Conservation (phyloP, 129 eudicot species). For the Tagetes patula region DNA sequence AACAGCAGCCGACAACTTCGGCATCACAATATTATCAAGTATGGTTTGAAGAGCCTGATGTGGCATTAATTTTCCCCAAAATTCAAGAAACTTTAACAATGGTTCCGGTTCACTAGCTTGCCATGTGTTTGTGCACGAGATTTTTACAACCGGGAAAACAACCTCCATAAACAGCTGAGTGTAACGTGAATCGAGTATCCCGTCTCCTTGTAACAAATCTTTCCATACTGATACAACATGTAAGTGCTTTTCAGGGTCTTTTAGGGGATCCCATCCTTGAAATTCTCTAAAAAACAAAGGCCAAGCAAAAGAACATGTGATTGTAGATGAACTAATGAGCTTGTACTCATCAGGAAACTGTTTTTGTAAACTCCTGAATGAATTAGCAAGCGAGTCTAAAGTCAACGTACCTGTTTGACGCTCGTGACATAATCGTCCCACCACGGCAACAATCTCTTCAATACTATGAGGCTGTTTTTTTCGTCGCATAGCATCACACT, state of each 20-base stretch:
- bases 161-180: constrained; percentile 64
- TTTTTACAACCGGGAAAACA: constrained; percentile 72
- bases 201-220: constrained; percentile 59
- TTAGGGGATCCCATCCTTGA: constrained; percentile 80
- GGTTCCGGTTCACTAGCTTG: constrained; percentile 84
- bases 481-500: constrained; percentile 47
- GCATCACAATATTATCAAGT: constrained; percentile 61
- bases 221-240: constrained; percentile 54
- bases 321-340: constrained; percentile 52
- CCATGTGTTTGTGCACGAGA: constrained; percentile 71
- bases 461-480: constrained; percentile 58
- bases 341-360: constrained; percentile 58
- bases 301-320: constrained; percentile 61
- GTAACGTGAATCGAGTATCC: constrained; percentile 34
- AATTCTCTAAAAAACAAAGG: constrained; percentile 62
- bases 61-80: constrained; percentile 73
- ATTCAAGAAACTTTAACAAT: constrained; percentile 62
- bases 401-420: constrained; percentile 52
- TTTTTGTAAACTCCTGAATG: constrained; percentile 50
- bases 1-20: constrained; percentile 68
- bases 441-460: constrained; percentile 49
- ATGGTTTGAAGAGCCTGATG: constrained; percentile 59
- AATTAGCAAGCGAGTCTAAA: constrained; percentile 58
- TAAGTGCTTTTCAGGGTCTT: constrained; percentile 45
- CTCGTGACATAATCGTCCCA: constrained; percentile 47